Conservation (phyloP, 208 protist genomes). For the Plasmodiophora brassicae region DNA sequence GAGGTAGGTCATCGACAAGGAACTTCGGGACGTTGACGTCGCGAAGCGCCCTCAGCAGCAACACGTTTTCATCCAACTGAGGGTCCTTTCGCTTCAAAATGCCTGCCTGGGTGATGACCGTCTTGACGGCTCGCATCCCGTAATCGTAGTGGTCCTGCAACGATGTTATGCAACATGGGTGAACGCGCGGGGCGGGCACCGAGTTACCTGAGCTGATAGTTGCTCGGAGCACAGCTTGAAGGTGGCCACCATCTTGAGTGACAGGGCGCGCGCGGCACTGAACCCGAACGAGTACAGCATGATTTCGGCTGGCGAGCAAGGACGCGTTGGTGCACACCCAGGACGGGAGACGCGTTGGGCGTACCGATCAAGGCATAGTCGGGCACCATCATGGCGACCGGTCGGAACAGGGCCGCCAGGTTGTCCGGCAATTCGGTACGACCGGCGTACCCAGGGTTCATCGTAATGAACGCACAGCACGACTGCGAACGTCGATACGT, state of each 20-base stretch:
- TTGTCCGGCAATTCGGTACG: conserved; percentile 95
- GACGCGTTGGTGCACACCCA: not conserved
- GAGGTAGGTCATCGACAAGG: conserved; percentile 71
- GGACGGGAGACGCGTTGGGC: no score
- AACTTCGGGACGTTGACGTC: conserved; percentile 97
- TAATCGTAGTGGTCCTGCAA: conserved; percentile 98
- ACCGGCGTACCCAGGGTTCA: conserved; percentile 97
- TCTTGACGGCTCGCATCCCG: conserved; percentile 96
- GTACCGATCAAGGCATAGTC: conserved; percentile 94
- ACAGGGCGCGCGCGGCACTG: conserved; percentile 80
- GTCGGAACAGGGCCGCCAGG: conserved; percentile 73
- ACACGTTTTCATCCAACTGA: conserved; percentile 79
- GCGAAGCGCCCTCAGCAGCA: conserved; percentile 84
- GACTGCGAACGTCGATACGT: conserved; percentile 40
- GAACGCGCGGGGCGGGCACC: no score
- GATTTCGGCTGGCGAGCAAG: conserved; percentile 71
- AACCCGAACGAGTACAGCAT: conserved; percentile 95
- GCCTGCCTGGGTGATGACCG: conserved; percentile 90
- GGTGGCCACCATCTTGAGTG: conserved; percentile 92
- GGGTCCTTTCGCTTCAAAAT: conserved; percentile 84
- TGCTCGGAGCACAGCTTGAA: conserved; percentile 94
- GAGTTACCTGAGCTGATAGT: conserved; percentile 81
- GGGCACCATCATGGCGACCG: conserved; percentile 93
- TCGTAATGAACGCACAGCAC: conserved; percentile 68
- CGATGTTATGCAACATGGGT: no score